These are phyloP conservation scores for Corrigiola litoralis DNA, from an alignment of 179 eudicot genomes.

Conservation along the genomic window DNA sequence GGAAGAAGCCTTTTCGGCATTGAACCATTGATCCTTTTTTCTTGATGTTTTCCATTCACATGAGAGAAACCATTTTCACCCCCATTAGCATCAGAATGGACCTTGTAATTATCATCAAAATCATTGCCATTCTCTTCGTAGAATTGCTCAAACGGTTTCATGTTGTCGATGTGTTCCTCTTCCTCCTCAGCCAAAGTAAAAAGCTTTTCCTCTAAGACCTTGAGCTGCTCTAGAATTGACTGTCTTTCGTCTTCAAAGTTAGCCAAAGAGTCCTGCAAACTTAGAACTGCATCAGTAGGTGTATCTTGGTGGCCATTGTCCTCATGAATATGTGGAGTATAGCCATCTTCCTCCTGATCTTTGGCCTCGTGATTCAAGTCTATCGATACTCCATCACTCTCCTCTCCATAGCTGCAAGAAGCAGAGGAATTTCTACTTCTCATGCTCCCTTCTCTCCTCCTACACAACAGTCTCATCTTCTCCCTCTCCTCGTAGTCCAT, in stretches of 20 bases:
- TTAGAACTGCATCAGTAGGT: slow-evolving; percentile 47
- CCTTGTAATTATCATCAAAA: background rate
- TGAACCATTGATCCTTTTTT: slow-evolving; percentile 35
- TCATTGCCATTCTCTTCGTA: slow-evolving; percentile 36
- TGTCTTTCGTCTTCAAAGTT: slow-evolving; percentile 38
- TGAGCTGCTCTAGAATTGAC: slow-evolving; percentile 41
- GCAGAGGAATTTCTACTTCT: slow-evolving; percentile 33
- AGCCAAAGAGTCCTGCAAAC: slow-evolving; percentile 36
- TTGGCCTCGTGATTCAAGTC: slow-evolving; percentile 37
- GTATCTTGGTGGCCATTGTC: slow-evolving; percentile 48
- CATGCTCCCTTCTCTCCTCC: slow-evolving; percentile 23
- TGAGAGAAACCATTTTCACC: slow-evolving; percentile 23
- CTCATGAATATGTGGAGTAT: slow-evolving; percentile 3
- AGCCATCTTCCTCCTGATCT: slow-evolving; percentile 30
- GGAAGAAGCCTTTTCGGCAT: slow-evolving; percentile 72
- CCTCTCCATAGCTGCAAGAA: slow-evolving; percentile 40
- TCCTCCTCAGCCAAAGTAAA: slow-evolving; percentile 34
- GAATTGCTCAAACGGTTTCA: slow-evolving; percentile 36
- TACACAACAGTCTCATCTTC: slow-evolving; percentile 26
- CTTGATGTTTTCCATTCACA: slow-evolving; percentile 36
- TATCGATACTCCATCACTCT: slow-evolving; percentile 39
- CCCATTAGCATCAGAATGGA: slow-evolving; percentile 7
- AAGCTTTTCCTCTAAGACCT: slow-evolving; percentile 43
- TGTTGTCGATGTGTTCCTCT: slow-evolving; percentile 37
- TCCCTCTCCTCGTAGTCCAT: slow-evolving; percentile 40